Base-by-base conservation (phyloP, 805 yeast genomes). In the Saturnispora saitoi region DNA sequence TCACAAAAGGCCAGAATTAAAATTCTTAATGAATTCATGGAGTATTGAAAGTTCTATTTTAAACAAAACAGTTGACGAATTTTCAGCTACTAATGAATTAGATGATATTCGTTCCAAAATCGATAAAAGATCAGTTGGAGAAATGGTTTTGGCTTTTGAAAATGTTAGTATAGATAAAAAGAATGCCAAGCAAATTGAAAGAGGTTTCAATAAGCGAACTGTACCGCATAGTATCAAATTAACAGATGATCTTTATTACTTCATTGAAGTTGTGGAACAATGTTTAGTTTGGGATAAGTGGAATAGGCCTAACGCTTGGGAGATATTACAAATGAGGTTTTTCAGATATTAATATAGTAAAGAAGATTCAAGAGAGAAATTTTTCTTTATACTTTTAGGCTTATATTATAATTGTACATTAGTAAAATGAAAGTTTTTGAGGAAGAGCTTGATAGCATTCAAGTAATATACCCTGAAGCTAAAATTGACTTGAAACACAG, bases 381-480 rank as follows among this genome's bases (percentile, higher is more conserved):
- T 15, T 19, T 19, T 41, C 22, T 9, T n/a, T 4, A 3, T 17
- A 22, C 12, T 9, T 15, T 3, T 12, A 17, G 17, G 4, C 15
- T 32, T 34, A 34, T 11, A 34, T 15, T 17, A 31, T 12, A 12
- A 34, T 34, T 34, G 38, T 34, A 34, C 17, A 34, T 17, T 34
- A 34, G 34, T 19, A 24, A 9, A 42, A 42, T 42, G 44, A 34
- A 75, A 15, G 12, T 17, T 32, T 32, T 15, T 26, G 28, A 30
- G 3, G 71, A 72, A 50, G 78, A 75, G 51, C 59, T 76, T 15
- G 69, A 64, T 34, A 66, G 71, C 4, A 51, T 75, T 37, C 47
- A 49, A 42, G 68, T 70, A 0, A 75, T 75, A 1, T 76, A 62
- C 50, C 75, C 75, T 1, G 72, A 75, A 46, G 56, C 61, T 4